These are phyloP conservation scores for Zygosaccharomyces bailii DNA, from an alignment of 805 yeast species.

Conservation along the genomic window DNA sequence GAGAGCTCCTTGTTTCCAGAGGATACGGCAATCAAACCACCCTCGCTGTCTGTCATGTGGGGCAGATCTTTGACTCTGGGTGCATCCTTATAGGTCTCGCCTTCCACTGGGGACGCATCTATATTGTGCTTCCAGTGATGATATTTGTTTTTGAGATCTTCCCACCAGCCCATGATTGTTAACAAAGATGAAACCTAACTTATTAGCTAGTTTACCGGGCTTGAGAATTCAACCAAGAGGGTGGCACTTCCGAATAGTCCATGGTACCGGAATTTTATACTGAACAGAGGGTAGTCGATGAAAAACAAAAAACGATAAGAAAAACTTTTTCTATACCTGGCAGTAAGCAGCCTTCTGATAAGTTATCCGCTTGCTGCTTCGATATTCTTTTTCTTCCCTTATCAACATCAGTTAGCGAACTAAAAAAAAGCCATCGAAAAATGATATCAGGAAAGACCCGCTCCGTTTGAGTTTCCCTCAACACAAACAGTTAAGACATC, in stretches of 20 bases:
- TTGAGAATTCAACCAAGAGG: no score
- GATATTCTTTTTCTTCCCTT: neutral
- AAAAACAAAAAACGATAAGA: neutral
- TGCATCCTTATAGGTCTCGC: slow-evolving; percentile 23
- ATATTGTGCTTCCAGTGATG: slow-evolving; percentile 23
- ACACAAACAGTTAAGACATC: slow-evolving; percentile 1
- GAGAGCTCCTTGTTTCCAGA: slow-evolving; percentile 29
- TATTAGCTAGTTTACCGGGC: neutral
- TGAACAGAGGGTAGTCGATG: neutral
- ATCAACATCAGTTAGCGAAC: neutral
- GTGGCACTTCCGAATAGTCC: no score
- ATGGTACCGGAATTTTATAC: no score
- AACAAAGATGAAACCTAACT: neutral
- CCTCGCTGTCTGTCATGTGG: slow-evolving; percentile 28
- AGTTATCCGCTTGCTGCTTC: neutral
- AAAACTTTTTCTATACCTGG: neutral
- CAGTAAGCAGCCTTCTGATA: neutral
- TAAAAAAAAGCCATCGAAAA: neutral
- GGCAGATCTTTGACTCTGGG: slow-evolving; percentile 28
- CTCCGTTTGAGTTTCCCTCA: neutral
- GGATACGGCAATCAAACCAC: slow-evolving; percentile 27
- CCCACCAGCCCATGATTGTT: slow-evolving; percentile 15
- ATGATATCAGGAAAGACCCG: neutral
- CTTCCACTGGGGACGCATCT: slow-evolving; percentile 25
- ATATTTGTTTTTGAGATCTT: slow-evolving; percentile 18